phyloP scores from a whole-genome alignment of 768 basidiomycete genomes.

The Kwoniella sp. region DNA sequence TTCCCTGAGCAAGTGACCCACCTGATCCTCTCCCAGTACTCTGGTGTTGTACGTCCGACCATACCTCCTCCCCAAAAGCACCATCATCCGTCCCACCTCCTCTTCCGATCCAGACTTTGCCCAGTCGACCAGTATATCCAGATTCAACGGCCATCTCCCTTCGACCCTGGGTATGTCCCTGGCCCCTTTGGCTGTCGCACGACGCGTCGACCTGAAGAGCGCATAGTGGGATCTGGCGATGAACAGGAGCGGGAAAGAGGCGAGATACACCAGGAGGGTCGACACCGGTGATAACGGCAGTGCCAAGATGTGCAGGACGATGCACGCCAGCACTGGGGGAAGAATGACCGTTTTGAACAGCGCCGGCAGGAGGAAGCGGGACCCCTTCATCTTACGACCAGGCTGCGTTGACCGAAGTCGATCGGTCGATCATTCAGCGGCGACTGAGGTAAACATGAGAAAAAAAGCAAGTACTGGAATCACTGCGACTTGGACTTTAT shows the following conservation, averaged over 20 bases:
- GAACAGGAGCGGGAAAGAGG: conserved; percentile 22
- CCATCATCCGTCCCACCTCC: conserved; percentile 44
- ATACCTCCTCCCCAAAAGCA: conserved; percentile 24
- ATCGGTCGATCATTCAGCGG: too few relatives aligned
- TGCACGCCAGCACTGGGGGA: conserved; percentile 11
- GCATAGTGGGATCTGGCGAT: conserved; percentile 14
- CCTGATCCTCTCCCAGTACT: conserved; percentile 45
- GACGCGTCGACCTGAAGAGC: not conserved
- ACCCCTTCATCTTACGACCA: conserved; percentile 34
- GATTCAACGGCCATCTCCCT: conserved; percentile 39
- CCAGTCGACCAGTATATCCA: conserved; percentile 43
- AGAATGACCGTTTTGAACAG: conserved; percentile 24
- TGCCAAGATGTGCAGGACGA: not conserved
- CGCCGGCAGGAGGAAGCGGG: conserved; percentile 20
- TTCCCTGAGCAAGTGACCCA: too few relatives aligned
- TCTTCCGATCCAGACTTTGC: conserved; percentile 36
- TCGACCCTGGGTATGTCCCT: conserved; percentile 24
- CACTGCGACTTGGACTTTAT: too few relatives aligned
- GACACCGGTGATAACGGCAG: not conserved
- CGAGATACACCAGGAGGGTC: conserved; percentile 8
- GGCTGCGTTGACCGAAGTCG: too few relatives aligned
- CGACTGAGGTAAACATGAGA: too few relatives aligned
- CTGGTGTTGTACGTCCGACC: conserved; percentile 43
- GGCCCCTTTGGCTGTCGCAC: conserved; percentile 18
- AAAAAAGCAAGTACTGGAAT: too few relatives aligned